These are phyloP conservation scores for Macrophomina phaseolina DNA, from an alignment of 2,329 filamentous ascomycete genomes.

Conservation along the genomic window DNA sequence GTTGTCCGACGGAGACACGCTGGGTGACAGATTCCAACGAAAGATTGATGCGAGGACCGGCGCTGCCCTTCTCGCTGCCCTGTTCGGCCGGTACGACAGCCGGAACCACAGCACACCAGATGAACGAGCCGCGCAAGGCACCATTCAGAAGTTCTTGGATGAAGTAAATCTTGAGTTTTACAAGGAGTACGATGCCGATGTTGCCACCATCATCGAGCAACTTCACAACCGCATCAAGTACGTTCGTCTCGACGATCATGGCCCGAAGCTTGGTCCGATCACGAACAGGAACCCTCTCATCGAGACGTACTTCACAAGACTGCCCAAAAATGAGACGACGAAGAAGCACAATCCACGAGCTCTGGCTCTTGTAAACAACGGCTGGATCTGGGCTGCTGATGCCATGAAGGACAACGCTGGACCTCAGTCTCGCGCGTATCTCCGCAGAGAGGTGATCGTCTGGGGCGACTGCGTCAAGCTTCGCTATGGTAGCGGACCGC, in stretches of 20 bases:
- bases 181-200: constrained; percentile 86
- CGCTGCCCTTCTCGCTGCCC: constrained; percentile 69
- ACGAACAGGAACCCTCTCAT: constrained; percentile 79
- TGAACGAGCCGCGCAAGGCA: constrained; percentile 60
- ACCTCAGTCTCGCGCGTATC: constrained; percentile 85
- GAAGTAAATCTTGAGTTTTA: constrained; percentile 89
- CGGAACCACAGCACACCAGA: constrained; percentile 56
- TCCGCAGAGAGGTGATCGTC: constrained; percentile 94
- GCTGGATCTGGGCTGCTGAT: constrained; percentile 98
- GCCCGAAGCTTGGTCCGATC: constrained; percentile 83
- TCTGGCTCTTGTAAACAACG: constrained; percentile 89
- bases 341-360: constrained; percentile 76
- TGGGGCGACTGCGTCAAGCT: constrained; percentile 99
- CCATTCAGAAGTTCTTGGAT: constrained; percentile 69
- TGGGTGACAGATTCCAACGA: constrained; percentile 81
- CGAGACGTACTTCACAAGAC: constrained; percentile 91
- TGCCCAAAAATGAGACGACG: constrained; percentile 80
- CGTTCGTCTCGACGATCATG: constrained; percentile 87
- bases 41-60: constrained; percentile 71
- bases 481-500: constrained; percentile 77
- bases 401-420: constrained; percentile 94
- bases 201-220: constrained; percentile 84
- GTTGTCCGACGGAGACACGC: constrained; percentile 71
- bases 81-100: constrained; percentile 72
- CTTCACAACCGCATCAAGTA: constrained; percentile 96